Conservation (phyloP, 2,329 filamentous ascomycete genomes). For the Lecanicillium sp. region DNA sequence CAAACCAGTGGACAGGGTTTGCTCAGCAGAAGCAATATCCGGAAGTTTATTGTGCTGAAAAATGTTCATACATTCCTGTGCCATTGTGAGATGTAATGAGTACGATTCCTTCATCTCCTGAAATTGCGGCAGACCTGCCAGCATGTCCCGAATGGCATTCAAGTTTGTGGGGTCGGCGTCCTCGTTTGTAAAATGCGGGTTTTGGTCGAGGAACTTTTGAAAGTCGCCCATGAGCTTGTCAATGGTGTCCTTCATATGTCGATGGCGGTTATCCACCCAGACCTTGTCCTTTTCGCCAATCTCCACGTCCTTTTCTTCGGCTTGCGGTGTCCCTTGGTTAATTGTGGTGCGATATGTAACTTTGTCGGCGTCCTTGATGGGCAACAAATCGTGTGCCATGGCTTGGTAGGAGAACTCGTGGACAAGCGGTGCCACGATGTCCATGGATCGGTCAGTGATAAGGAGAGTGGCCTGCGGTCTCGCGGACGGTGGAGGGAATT, state of each 20-base stretch:
- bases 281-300: slow-evolving; percentile 85
- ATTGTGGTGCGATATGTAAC: slow-evolving; percentile 74
- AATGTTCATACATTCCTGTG: slow-evolving; percentile 90
- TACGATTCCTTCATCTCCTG: slow-evolving; percentile 94
- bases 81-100: slow-evolving; percentile 91
- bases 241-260: slow-evolving; percentile 97
- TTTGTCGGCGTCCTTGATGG: slow-evolving; percentile 82
- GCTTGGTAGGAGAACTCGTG: slow-evolving; percentile 99
- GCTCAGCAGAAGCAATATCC: slow-evolving; percentile 82
- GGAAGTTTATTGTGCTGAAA: slow-evolving; percentile 80
- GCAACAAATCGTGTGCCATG: slow-evolving; percentile 90
- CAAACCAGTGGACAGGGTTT: slow-evolving; percentile 82
- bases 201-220: slow-evolving; percentile 80
- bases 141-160: slow-evolving; percentile 93
- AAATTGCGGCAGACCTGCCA: slow-evolving; percentile 89
- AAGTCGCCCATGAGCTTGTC: slow-evolving; percentile 91
- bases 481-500: slow-evolving; percentile 73
- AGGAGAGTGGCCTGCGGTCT: slow-evolving; percentile 76
- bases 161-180: slow-evolving; percentile 63
- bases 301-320: slow-evolving; percentile 84
- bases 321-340: slow-evolving; percentile 62
- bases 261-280: slow-evolving; percentile 90
- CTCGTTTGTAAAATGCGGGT: slow-evolving; percentile 82
- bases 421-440: slow-evolving; percentile 75
- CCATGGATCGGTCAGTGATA: slow-evolving; percentile 89